These are phyloP conservation scores for Umbelopsis sp. DNA, from an alignment of 371 early-diverging fungal genomes.

Conservation along the genomic window DNA sequence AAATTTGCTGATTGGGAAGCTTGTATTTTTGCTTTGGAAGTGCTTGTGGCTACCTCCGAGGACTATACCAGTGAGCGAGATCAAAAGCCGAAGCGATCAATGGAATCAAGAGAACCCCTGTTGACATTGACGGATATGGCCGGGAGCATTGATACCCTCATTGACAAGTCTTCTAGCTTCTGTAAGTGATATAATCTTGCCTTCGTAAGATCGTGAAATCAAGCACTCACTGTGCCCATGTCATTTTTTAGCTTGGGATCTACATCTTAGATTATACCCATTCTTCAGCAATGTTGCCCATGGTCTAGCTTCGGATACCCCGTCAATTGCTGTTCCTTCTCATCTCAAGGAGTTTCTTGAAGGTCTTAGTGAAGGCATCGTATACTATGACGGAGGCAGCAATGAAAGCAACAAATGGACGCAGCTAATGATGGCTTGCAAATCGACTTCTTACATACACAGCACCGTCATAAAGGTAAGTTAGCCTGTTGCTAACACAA, in stretches of 20 bases:
- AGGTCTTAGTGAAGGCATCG: neutral
- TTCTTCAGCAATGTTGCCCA: neutral
- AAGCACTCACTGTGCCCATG: neutral
- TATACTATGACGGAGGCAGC: neutral
- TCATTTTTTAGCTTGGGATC: neutral
- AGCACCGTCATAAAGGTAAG: neutral
- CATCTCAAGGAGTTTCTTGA: neutral
- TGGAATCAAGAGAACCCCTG: neutral
- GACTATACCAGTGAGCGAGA: neutral
- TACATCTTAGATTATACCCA: constrained; percentile 3
- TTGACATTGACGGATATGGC: neutral
- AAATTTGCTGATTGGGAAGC: constrained; percentile 7
- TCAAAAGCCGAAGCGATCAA: too few species aligned
- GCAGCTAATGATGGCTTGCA: neutral
- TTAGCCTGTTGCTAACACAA: neutral
- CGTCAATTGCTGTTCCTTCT: neutral
- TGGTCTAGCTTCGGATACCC: neutral
- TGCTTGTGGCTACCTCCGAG: neutral
- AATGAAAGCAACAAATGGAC: neutral
- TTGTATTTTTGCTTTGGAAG: neutral
- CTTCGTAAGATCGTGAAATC: neutral
- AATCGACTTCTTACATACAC: neutral
- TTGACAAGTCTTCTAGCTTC: neutral
- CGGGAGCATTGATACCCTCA: neutral
- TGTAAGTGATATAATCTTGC: neutral